Percentiles rank a stretch among this genome's conserved stretches.
Conservation (phyloP, 1,284 basidiomycete genomes). For the Cystobasidium pallidum region DNA sequence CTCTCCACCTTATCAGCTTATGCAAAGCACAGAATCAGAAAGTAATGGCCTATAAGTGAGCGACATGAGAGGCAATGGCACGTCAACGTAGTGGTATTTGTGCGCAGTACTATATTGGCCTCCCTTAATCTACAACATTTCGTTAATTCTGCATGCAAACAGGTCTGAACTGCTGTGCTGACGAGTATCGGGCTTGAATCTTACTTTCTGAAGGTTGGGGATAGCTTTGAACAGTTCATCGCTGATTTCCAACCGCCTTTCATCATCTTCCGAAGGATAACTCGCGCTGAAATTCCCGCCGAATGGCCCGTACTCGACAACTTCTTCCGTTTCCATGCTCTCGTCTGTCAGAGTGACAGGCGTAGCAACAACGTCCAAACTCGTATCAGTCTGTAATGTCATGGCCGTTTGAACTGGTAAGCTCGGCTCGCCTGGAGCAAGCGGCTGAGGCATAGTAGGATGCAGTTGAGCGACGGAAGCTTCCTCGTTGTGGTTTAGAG, state of each 20-base stretch:
- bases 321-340: not conserved
- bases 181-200: not conserved
- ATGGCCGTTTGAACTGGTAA: not conserved
- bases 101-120: not conserved
- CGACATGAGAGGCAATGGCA: no score
- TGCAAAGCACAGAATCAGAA: no score
- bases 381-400: not conserved
- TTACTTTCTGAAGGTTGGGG: not conserved
- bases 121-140: not conserved
- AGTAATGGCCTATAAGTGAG: no score
- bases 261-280: not conserved
- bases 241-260: not conserved
- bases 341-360: not conserved
- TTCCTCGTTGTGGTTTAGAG: conserved; percentile 14
- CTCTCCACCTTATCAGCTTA: no score
- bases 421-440: not conserved
- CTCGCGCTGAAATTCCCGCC: conserved; percentile 4
- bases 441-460: not conserved
- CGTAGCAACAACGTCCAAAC: not conserved
- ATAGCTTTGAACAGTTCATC: not conserved
- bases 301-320: not conserved
- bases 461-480: not conserved
- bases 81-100: no score
- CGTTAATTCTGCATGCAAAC: not conserved
- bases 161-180: not conserved